Evolutionary conservation across 768 basidiomycete genomes (phyloP).

Genomic region (Calvatia gigantea): DNA sequence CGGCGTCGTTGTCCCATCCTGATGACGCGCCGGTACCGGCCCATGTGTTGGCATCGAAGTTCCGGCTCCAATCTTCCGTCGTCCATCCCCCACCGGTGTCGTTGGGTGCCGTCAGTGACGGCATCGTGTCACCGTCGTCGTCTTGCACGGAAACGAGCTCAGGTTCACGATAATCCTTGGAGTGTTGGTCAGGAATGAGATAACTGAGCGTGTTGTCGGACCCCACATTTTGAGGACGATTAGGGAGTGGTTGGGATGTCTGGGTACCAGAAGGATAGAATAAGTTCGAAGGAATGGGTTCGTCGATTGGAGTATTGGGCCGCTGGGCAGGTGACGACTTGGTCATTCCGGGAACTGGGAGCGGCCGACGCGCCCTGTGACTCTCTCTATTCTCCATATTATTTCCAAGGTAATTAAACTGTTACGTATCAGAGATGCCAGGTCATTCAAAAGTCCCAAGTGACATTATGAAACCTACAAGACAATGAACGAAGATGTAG

Average conservation of each 20-base stretch:
- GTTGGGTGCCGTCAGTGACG: slow-evolving; percentile 37
- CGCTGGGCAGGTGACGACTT: slow-evolving; percentile 27
- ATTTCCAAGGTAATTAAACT: background rate
- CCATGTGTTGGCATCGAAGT: slow-evolving; percentile 16
- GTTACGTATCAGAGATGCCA: background rate
- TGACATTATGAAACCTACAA: slow-evolving; percentile 11
- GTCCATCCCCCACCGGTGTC: slow-evolving; percentile 15
- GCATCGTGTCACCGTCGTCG: slow-evolving; percentile 31
- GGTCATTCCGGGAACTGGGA: slow-evolving; percentile 39
- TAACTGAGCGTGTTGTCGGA: slow-evolving; percentile 39
- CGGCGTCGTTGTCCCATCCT: slow-evolving; percentile 15
- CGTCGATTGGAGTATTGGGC: slow-evolving; percentile 37
- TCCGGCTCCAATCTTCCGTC: slow-evolving; percentile 17
- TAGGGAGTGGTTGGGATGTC: slow-evolving; percentile 34
- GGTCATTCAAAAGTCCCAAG: slow-evolving; percentile 1
- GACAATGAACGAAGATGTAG: slow-evolving; percentile 5
- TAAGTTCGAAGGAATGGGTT: slow-evolving; percentile 23
- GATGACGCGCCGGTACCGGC: slow-evolving; percentile 1
- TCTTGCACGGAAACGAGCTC: slow-evolving; percentile 48
- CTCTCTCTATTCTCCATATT: slow-evolving; percentile 50
- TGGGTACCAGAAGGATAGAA: slow-evolving; percentile 27
- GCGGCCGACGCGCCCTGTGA: slow-evolving; percentile 42
- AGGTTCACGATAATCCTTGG: slow-evolving; percentile 48
- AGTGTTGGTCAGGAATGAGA: slow-evolving; percentile 24
- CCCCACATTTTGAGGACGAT: slow-evolving; percentile 37